A percentile compares a stretch with the other conserved stretches of the same genome.
Evolutionary conservation across 2,329 filamentous ascomycete species (phyloP).

Genomic region (Endoconidiophora polonica): DNA sequence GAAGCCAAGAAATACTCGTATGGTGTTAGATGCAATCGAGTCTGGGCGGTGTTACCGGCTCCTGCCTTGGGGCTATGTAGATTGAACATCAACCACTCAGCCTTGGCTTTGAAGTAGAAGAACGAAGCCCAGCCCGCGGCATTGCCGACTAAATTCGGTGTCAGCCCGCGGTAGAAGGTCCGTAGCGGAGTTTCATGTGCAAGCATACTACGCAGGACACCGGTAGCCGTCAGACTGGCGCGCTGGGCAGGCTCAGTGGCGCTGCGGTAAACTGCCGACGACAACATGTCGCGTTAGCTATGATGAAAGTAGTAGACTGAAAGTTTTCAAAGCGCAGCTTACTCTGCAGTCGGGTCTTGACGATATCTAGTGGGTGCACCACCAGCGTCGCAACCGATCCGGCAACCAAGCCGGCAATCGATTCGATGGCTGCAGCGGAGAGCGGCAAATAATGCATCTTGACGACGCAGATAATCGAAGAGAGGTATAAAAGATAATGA

Average conservation of each 20-base stretch:
- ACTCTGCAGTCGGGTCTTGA: slow-evolving; percentile 94
- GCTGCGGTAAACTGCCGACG: slow-evolving; percentile 2
- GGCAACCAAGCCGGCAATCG: slow-evolving; percentile 75
- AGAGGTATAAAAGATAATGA: neutral
- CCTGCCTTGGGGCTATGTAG: neutral
- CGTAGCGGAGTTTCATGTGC: slow-evolving; percentile 38
- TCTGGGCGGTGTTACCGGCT: neutral
- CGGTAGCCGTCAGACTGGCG: slow-evolving; percentile 28
- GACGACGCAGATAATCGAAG: neutral
- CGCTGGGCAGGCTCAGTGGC: neutral
- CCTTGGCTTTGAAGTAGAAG: slow-evolving; percentile 57
- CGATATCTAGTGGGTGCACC: slow-evolving; percentile 83
- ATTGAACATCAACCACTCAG: slow-evolving; percentile 26
- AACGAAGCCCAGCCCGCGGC: slow-evolving; percentile 82
- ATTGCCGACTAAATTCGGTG: slow-evolving; percentile 82
- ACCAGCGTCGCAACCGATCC: slow-evolving; percentile 73
- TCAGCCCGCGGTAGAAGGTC: slow-evolving; percentile 75
- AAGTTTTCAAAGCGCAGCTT: slow-evolving; percentile 16
- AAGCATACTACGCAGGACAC: slow-evolving; percentile 33
- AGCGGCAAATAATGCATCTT: neutral
- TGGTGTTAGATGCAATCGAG: slow-evolving; percentile 31
- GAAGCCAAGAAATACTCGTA: slow-evolving; percentile 71
- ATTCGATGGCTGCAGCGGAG: slow-evolving; percentile 60
- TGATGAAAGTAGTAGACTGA: neutral
- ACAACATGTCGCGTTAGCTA: neutral